Evolutionary conservation across 352 stramenopile genomes (phyloP).

Genomic region (Globisporangium paddicum): DNA sequence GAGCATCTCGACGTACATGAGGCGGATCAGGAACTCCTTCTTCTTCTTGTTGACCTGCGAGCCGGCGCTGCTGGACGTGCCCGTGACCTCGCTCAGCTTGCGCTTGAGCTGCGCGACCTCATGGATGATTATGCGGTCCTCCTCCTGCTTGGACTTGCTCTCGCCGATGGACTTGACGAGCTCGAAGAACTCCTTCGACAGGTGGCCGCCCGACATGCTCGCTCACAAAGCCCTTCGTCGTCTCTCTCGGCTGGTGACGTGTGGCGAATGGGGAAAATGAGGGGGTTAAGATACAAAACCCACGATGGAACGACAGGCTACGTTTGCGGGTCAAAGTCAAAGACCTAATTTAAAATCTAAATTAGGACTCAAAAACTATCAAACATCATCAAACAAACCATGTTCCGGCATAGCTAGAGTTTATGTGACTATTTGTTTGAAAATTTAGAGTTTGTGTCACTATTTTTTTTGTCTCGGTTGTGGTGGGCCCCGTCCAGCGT

Average conservation of each 20-base stretch:
- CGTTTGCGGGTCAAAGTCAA: too few species aligned
- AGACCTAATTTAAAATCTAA: too few species aligned
- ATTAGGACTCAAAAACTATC: too few species aligned
- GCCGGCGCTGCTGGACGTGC: slow-evolving; percentile 65
- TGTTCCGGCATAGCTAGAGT: too few species aligned
- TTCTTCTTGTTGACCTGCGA: slow-evolving; percentile 93
- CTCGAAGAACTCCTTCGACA: slow-evolving; percentile 99
- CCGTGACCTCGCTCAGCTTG: slow-evolving; percentile 89
- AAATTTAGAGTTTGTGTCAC: too few species aligned
- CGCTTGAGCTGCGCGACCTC: slow-evolving; percentile 96
- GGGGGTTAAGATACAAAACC: slow-evolving; percentile 4
- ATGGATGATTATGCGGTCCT: slow-evolving; percentile 98
- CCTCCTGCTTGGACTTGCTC: slow-evolving; percentile 99
- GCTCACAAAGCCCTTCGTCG: neutral
- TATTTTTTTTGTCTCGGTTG: too few species aligned
- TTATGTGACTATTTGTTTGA: too few species aligned
- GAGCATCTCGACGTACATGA: slow-evolving; percentile 99
- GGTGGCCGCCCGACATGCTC: slow-evolving; percentile 81
- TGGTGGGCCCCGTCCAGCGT: too few species aligned
- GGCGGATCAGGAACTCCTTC: slow-evolving; percentile 98
- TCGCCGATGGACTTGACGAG: slow-evolving; percentile 99
- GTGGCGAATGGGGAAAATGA: neutral
- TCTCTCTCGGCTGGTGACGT: neutral
- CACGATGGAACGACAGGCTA: too few species aligned
- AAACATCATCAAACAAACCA: too few species aligned